Base-by-base conservation (phyloP, 2,329 filamentous ascomycete species). In the Nemania serpens region DNA sequence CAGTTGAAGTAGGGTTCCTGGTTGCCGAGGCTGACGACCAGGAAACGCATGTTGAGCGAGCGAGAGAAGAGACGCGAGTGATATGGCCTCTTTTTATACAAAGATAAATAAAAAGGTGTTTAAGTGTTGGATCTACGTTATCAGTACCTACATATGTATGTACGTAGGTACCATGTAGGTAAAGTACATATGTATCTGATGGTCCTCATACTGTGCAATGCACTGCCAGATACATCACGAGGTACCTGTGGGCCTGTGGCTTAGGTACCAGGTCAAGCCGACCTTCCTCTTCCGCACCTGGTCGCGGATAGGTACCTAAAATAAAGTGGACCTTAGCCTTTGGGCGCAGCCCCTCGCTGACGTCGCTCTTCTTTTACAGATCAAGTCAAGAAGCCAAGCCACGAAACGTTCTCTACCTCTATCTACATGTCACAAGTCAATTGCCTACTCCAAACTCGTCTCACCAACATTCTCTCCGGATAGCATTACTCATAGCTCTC, bases 1-100 rank as follows among this genome's bases (percentile, higher is more conserved):
- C 91, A 96, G 65, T 89, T 83, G 66, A 85, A 84, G 75, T 94
- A 93, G 2, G 86, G 79, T 6, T 84, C 81, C 6, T 91, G 92
- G 70, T 98, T 98, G 68, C 95, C 95, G 64, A 99, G 84, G 64
- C 91, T 95, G 78, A 93, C 85, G 70, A 98, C 82, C 58, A 98
- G 85, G 68, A 96, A 86, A 41, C 82, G 84, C n/a, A 17, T n/a
- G n/a, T n/a, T n/a, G 22, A 4, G 10, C 12, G 17, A 17, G 1
- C 53, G 59, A 84, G 33, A 17, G 22, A 3, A 18, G 6, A 15
- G 17, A 1, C 57, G 59, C 58, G 10, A 34, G 37, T 6, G 51
- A 9, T 17, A 39, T 11, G 5, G 18, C 7, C 18, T 9, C 34
- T 37, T 6, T 29, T 29, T 29, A 29, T 29, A 29, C 7, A n/a